phyloP scores from a whole-genome alignment of 495 filamentous ascomycete genomes.

The Aeminium ludgeri region DNA sequence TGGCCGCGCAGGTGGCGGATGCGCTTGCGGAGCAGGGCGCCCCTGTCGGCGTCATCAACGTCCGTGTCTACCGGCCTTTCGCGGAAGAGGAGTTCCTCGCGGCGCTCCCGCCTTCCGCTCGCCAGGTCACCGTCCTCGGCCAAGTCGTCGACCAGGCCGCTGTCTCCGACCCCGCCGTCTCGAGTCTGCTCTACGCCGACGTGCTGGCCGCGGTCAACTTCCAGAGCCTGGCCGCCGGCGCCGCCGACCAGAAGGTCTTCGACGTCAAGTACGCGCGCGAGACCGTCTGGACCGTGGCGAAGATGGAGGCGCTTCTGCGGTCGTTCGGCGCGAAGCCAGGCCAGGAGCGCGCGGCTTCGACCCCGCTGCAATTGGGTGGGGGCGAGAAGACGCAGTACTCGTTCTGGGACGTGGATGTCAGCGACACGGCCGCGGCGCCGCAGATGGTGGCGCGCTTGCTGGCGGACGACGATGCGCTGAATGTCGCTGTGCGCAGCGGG shows the following conservation, averaged over 20 bases:
- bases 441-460: slow-evolving; percentile 52
- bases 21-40: slow-evolving; percentile 52
- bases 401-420: slow-evolving; percentile 85
- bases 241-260: slow-evolving; percentile 41
- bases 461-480: slow-evolving; percentile 54
- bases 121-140: slow-evolving; percentile 51
- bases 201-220: slow-evolving; percentile 73
- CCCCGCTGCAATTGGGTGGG: slow-evolving; percentile 26
- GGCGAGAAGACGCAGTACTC: slow-evolving; percentile 56
- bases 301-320: slow-evolving; percentile 47
- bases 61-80: slow-evolving; percentile 87
- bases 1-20: slow-evolving; percentile 65
- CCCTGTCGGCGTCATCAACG: slow-evolving; percentile 72
- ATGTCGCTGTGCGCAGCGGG: slow-evolving; percentile 55
- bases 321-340: slow-evolving; percentile 23
- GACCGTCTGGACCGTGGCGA: slow-evolving; percentile 64
- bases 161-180: slow-evolving; percentile 48
- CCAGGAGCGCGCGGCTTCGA: slow-evolving; percentile 34
- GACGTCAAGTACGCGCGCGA: slow-evolving; percentile 84
- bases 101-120: slow-evolving; percentile 55
- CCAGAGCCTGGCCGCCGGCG: slow-evolving; percentile 34
- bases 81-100: slow-evolving; percentile 82
- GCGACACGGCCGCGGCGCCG: slow-evolving; percentile 45
- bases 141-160: slow-evolving; percentile 40
- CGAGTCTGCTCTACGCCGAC: slow-evolving; percentile 76